phyloP scores from a whole-genome alignment of 2,329 filamentous ascomycete genomes.

The Fusarium graminum region DNA sequence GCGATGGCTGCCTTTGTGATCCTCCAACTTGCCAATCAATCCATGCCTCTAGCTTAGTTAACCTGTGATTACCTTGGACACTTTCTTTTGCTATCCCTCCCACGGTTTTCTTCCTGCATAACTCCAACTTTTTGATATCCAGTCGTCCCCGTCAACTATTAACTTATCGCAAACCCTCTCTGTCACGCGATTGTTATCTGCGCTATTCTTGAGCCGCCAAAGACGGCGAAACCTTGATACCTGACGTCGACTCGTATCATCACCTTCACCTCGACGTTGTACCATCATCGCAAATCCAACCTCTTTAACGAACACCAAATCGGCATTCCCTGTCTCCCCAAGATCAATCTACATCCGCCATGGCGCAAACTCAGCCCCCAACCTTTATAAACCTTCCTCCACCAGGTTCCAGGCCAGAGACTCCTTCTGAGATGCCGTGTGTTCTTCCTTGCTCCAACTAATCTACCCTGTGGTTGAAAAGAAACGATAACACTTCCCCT shows the following conservation, averaged over 20 bases:
- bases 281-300: background rate
- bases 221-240: constrained; percentile 20
- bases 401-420: constrained; percentile 84
- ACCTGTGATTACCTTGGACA: constrained; percentile 24
- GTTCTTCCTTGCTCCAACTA: constrained; percentile 53
- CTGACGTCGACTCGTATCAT: constrained; percentile 22
- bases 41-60: constrained; percentile 14
- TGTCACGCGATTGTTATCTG: constrained; percentile 5
- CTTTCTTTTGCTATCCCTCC: constrained; percentile 9
- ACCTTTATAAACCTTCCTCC: constrained; percentile 88
- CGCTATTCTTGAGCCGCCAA: constrained; percentile 30
- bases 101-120: constrained; percentile 6
- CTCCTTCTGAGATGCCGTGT: constrained; percentile 91
- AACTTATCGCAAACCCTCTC: background rate
- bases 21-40: constrained; percentile 15
- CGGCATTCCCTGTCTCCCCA: background rate
- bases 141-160: background rate
- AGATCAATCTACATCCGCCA: constrained; percentile 38
- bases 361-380: constrained; percentile 63
- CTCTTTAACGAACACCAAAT: background rate
- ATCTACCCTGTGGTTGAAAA: constrained; percentile 8
- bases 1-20: constrained; percentile 37
- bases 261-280: constrained; percentile 7
- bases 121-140: constrained; percentile 6
- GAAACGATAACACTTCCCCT: constrained; percentile 6